phyloP scores from a whole-genome alignment of 2,329 filamentous ascomycete genomes.

The Endoconidiophora laricicola region DNA sequence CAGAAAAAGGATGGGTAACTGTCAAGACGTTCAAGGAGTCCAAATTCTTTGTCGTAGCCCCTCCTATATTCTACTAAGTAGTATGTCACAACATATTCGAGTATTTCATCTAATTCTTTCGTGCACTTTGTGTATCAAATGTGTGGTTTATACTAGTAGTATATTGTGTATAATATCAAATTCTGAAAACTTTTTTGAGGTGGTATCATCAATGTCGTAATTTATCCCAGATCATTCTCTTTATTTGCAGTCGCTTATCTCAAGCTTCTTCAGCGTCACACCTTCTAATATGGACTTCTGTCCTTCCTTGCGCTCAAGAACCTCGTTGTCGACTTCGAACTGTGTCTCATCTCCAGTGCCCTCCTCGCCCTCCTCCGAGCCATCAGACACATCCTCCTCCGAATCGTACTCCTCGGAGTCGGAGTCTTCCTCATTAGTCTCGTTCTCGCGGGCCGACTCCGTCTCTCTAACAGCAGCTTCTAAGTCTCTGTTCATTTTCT shows the following conservation, averaged over 20 bases:
- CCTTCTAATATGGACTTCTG: slow-evolving; percentile 12
- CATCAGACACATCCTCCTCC: slow-evolving; percentile 19
- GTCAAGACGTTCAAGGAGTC: slow-evolving; percentile 33
- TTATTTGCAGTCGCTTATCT: slow-evolving; percentile 12
- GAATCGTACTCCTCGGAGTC: slow-evolving; percentile 16
- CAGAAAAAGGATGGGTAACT: slow-evolving; percentile 52
- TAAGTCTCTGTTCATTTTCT: slow-evolving; percentile 89
- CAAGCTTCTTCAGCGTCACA: slow-evolving; percentile 16
- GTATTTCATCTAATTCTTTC: background rate
- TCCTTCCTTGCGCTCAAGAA: slow-evolving; percentile 1
- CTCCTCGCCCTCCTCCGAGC: slow-evolving; percentile 17
- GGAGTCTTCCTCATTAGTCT: slow-evolving; percentile 19
- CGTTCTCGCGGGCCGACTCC: slow-evolving; percentile 30
- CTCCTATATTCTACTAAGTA: background rate
- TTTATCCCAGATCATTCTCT: slow-evolving; percentile 2
- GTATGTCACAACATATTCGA: background rate
- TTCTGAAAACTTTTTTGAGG: slow-evolving; percentile 11
- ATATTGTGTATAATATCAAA: background rate
- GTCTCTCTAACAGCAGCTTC: slow-evolving; percentile 80
- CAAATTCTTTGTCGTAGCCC: slow-evolving; percentile 27
- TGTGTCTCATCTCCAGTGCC: slow-evolving; percentile 14
- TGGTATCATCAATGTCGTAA: slow-evolving; percentile 16
- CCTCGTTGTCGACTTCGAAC: slow-evolving; percentile 11
- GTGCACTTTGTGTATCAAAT: background rate
- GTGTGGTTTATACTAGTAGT: background rate